Base-by-base conservation (phyloP, 441 rosid genomes). In the Pelargonium citronellum region DNA sequence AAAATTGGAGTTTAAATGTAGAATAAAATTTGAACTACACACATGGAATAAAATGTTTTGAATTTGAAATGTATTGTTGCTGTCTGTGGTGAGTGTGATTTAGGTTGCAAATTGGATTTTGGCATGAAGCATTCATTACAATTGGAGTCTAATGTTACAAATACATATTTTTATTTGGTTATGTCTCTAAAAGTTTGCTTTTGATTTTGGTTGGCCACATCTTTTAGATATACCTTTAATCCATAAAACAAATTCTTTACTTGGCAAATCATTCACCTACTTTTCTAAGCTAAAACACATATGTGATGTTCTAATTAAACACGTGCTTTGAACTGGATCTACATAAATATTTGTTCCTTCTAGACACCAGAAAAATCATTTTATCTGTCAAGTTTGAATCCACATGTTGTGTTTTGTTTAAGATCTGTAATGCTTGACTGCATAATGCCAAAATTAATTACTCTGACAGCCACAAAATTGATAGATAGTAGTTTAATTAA, bases 101-200 rank as follows among this genome's bases (percentile, higher is more conserved):
- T 1, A 12, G 37, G 34, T 24, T 20, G 7, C 37, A 11, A 3
- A 60, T 60, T 60, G 39, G 13, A 60, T 7, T 24, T n/a, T n/a
- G n/a, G n/a, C n/a, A n/a, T n/a, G n/a, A n/a, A n/a, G n/a, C n/a
- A n/a, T n/a, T n/a, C n/a, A n/a, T n/a, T n/a, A n/a, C n/a, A n/a
- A n/a, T n/a, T n/a, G n/a, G n/a, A n/a, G n/a, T n/a, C n/a, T n/a
- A n/a, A n/a, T n/a, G n/a, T n/a, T n/a, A n/a, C n/a, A n/a, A 22
- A 60, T 60, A 39, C 15, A 22, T 1, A 30, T 60, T 60, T 95
- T 27, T 3, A 27, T 27, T 27, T 27, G 34, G 3, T 27, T 27
- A 41, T 41, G 46, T 0, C 49, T 20, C 13, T 20, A 58, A 58
- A 20, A 22, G 34, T 58, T 58, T 58, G 13, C n/a, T 58, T 58